Percentiles rank a stretch among this genome's conserved stretches.
Evolutionary conservation across 441 rosid genomes (phyloP).

Genomic region (Euphorbia schlechtendalii): DNA sequence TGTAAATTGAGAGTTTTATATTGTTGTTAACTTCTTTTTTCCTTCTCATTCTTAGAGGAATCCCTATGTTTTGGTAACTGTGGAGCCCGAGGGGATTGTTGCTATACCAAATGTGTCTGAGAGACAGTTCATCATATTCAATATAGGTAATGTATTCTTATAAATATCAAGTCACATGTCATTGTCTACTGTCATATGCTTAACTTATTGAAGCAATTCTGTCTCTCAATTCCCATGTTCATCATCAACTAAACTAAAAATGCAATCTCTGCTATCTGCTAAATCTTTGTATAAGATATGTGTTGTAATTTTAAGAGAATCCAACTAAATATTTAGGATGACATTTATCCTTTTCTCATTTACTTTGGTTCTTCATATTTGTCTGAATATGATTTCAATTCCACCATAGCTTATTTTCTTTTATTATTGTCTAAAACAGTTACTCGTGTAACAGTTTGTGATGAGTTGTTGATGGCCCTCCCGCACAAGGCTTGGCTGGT

Average conservation of each 20-base stretch:
- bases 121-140: conserved; percentile 52
- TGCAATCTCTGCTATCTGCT: not conserved
- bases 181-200: not conserved
- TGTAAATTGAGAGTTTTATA: conserved; percentile 8
- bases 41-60: conserved; percentile 35
- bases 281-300: not conserved
- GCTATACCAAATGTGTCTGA: conserved; percentile 57
- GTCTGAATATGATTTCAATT: not conserved
- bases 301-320: not conserved
- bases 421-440: not conserved
- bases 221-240: not conserved
- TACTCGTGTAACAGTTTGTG: conserved; percentile 53
- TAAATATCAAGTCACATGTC: not conserved
- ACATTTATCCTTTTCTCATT: not conserved
- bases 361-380: not conserved
- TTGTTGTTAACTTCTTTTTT: conserved; percentile 6
- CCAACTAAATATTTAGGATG: not conserved
- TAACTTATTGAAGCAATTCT: conserved; percentile 3
- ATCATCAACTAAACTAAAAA: not conserved
- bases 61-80: conserved; percentile 49
- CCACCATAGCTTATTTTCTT: not conserved
- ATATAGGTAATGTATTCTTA: conserved; percentile 51
- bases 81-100: conserved; percentile 82
- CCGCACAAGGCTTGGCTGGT: conserved; percentile 73
- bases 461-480: conserved; percentile 68